Conservation (phyloP, 768 basidiomycete species). For the Agrocybe chaxingu region DNA sequence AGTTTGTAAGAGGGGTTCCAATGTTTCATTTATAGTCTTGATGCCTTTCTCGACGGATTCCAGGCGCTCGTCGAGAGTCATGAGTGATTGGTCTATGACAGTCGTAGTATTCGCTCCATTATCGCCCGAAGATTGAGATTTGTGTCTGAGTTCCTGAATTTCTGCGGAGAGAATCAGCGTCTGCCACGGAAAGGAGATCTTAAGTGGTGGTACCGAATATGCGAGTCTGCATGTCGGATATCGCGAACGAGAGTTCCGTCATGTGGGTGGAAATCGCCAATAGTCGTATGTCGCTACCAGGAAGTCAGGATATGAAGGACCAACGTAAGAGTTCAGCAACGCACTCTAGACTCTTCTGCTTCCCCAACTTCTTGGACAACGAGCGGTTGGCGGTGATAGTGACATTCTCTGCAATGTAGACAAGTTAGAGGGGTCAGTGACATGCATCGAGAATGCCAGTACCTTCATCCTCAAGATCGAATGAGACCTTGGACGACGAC, state of each 20-base stretch:
- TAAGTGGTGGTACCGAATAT: conserved; percentile 68
- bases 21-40: conserved; percentile 60
- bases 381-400: conserved; percentile 62
- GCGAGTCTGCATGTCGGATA: conserved; percentile 88
- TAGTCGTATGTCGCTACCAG: conserved; percentile 64
- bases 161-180: conserved; percentile 40
- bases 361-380: conserved; percentile 43
- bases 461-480: conserved; percentile 67
- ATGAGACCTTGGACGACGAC: conserved; percentile 54
- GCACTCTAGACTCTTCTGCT: conserved; percentile 66
- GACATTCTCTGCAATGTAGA: conserved; percentile 52
- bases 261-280: conserved; percentile 82
- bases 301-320: conserved; percentile 15
- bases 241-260: conserved; percentile 81
- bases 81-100: conserved; percentile 79
- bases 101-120: conserved; percentile 54
- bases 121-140: conserved; percentile 64
- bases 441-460: conserved; percentile 18
- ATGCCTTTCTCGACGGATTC: conserved; percentile 72
- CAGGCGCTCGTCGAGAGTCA: conserved; percentile 74
- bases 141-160: conserved; percentile 91
- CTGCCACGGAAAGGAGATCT: not conserved
- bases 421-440: conserved; percentile 10
- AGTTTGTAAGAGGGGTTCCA: conserved; percentile 55
- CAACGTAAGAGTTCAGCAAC: conserved; percentile 27